Conservation (phyloP, 495 filamentous ascomycete genomes). For the Mytilinidion resinicola region DNA sequence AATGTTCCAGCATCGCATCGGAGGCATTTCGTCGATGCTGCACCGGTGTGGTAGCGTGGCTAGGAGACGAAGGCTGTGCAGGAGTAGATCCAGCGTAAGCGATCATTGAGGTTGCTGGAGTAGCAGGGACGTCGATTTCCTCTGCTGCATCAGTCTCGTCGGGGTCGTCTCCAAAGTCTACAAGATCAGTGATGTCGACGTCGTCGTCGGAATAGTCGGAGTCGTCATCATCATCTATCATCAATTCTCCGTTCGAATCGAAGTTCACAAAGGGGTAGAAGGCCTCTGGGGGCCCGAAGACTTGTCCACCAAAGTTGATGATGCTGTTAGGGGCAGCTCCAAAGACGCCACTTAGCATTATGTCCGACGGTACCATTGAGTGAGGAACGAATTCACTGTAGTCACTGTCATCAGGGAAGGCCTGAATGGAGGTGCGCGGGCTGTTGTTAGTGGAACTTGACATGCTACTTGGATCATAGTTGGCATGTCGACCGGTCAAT, state of each 20-base stretch:
- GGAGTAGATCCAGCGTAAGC: constrained; percentile 23
- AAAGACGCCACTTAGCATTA: constrained; percentile 65
- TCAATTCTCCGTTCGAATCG: constrained; percentile 46
- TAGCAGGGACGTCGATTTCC: constrained; percentile 24
- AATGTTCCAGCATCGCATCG: constrained; percentile 57
- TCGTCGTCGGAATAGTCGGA: constrained; percentile 55
- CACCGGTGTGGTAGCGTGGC: constrained; percentile 38
- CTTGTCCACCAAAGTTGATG: constrained; percentile 56
- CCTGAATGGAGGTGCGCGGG: constrained; percentile 38
- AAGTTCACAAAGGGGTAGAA: constrained; percentile 66
- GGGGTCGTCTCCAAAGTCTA: constrained; percentile 60
- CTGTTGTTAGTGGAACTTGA: constrained; percentile 50
- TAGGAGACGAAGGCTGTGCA: constrained; percentile 22
- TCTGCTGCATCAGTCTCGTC: constrained; percentile 40
- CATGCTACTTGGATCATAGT: constrained; percentile 37
- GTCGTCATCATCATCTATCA: constrained; percentile 31
- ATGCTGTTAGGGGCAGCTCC: constrained; percentile 43
- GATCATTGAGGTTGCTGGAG: constrained; percentile 27
- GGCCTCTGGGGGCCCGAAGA: constrained; percentile 66
- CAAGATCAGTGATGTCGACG: constrained; percentile 64
- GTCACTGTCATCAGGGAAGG: constrained; percentile 50
- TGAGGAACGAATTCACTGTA: constrained; percentile 42
- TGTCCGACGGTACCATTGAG: constrained; percentile 51
- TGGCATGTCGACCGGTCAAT: neutral
- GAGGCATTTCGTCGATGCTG: constrained; percentile 47